Base-by-base conservation (phyloP, 208 protist genomes). In the Trypanosoma boissoni region DNA sequence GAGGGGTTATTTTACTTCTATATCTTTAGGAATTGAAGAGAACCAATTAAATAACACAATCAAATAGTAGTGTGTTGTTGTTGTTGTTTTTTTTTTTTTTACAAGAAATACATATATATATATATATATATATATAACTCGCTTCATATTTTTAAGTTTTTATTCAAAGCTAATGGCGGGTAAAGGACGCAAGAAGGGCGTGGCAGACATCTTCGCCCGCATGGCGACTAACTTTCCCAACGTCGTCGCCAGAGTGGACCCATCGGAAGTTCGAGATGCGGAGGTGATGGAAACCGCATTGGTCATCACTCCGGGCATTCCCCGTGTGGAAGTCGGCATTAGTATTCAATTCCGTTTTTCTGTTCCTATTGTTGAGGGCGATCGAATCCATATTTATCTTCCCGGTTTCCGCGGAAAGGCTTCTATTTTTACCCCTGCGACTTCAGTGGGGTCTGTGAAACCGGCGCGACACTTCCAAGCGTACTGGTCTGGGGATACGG, bases 401-500 rank as follows among this genome's bases (percentile, higher is more conserved):
- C 80, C 86, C 3, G 77, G 76, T 27, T 93, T 93, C 60, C 62
- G 60, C 21, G 86, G 80, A 3, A 54, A 42, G 10, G 74, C 83
- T 26, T 58, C 70, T 27, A 45, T 67, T 49, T 88, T 91, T 39
- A 70, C 74, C n/a, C 73, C 83, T n/a, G 65, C 81, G 63, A 27
- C 55, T 16, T 24, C 27, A 3, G 29, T 46, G 28, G 56, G 64
- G 36, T 41, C 20, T n/a, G 51, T 39, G 36, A 41, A 41, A 18
- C 50, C 64, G 41, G 54, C 69, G 21, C 58, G 67, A 26, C 63
- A 64, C 69, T 91, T 95, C 52, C 71, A 55, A 3, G 88, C 71
- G 1, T 92, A 81, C 68, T 95, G 88, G 85, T 79, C 80, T 0
- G 88, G 88, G 28, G 81, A 86, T 9, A 76, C 72, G 8, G 64